phyloP scores from a whole-genome alignment of 1,139 yeast genomes.

The Yamadazyma epiphylla region DNA sequence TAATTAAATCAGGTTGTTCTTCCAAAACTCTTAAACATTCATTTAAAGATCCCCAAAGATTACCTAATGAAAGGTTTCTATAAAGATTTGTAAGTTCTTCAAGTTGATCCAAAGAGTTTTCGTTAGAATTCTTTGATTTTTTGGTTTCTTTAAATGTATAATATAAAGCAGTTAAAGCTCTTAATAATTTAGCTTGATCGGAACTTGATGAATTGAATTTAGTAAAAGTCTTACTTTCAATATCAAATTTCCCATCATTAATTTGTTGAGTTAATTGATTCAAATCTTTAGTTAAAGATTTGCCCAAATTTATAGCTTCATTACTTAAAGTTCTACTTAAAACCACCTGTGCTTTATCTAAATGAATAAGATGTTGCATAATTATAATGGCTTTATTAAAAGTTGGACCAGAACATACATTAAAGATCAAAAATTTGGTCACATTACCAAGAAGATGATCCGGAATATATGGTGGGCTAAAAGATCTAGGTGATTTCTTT shows the following conservation, averaged over 20 bases:
- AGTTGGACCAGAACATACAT: slow-evolving; percentile 82
- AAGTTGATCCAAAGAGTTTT: slow-evolving; percentile 24
- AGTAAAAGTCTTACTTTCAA: slow-evolving; percentile 52
- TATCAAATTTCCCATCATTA: slow-evolving; percentile 32
- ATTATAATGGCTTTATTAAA: slow-evolving; percentile 82
- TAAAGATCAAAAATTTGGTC: slow-evolving; percentile 70
- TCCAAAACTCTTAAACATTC: slow-evolving; percentile 65
- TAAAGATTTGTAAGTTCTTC: slow-evolving; percentile 59
- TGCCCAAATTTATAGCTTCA: slow-evolving; percentile 62
- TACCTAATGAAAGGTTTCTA: slow-evolving; percentile 65
- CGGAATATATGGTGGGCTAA: slow-evolving; percentile 62
- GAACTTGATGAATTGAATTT: slow-evolving; percentile 80
- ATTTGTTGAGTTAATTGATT: slow-evolving; percentile 48
- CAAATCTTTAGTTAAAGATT: slow-evolving; percentile 55
- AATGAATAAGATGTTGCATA: slow-evolving; percentile 70
- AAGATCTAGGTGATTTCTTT: slow-evolving; percentile 33
- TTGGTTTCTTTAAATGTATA: slow-evolving; percentile 64
- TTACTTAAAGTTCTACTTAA: slow-evolving; percentile 69
- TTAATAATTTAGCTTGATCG: slow-evolving; percentile 79
- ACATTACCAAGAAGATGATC: slow-evolving; percentile 59
- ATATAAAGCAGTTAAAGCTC: slow-evolving; percentile 86
- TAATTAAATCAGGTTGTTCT: slow-evolving; percentile 43
- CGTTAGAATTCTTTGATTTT: slow-evolving; percentile 17
- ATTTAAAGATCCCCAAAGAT: slow-evolving; percentile 85
- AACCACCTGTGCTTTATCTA: slow-evolving; percentile 58